A percentile compares a stretch with the other conserved stretches of the same genome.
Conservation (phyloP, 805 yeast genomes). For the Tetrapisispora arboricola region DNA sequence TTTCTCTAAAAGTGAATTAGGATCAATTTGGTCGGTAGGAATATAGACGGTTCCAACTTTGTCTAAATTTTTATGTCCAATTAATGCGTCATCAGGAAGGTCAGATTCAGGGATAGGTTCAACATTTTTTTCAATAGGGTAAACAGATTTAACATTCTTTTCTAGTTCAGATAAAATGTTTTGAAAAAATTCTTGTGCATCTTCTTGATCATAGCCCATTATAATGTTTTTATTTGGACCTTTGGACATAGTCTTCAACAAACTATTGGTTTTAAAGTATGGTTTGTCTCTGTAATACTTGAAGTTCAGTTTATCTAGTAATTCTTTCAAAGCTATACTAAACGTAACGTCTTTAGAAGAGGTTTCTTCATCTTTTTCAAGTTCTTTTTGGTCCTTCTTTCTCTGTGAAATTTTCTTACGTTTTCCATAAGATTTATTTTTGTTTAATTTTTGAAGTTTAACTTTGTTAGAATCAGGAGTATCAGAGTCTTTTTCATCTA, state of each 20-base stretch:
- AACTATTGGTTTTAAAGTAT: constrained; percentile 50
- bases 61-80: constrained; percentile 41
- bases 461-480: constrained; percentile 14
- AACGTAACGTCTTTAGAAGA: constrained; percentile 30
- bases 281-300: constrained; percentile 43
- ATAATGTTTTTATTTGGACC: constrained; percentile 71
- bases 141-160: constrained; percentile 25
- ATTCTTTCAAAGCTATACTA: constrained; percentile 41
- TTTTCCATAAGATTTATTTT: constrained; percentile 13
- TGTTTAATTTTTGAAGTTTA: constrained; percentile 3
- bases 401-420: constrained; percentile 14
- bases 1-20: constrained; percentile 34
- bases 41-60: constrained; percentile 55
- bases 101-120: constrained; percentile 20
- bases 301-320: constrained; percentile 46
- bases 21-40: constrained; percentile 71
- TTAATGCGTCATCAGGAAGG: constrained; percentile 30
- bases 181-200: constrained; percentile 94
- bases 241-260: constrained; percentile 60
- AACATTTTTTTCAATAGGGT: constrained; percentile 9
- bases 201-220: constrained; percentile 85
- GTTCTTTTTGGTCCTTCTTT: constrained; percentile 8
- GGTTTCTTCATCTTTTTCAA: constrained; percentile 14
- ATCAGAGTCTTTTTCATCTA: constrained; percentile 15
- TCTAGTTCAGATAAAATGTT: constrained; percentile 59